phyloP scores from a whole-genome alignment of 177 flowering plant species.

The Vitis hybrid region DNA sequence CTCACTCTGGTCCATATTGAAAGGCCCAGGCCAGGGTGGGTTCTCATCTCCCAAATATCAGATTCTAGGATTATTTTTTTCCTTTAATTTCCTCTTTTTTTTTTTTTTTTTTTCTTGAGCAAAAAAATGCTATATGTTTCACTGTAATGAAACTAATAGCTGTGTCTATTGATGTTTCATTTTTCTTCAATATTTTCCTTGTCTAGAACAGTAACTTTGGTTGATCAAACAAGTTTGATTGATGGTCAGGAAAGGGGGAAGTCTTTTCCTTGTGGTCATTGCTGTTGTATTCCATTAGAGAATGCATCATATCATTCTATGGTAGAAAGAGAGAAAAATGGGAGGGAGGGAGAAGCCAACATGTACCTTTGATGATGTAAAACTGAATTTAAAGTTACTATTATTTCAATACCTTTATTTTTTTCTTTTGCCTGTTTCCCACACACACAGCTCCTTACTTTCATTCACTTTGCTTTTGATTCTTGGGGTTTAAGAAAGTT shows the following conservation, averaged over 20 bases:
- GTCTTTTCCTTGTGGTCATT: neutral
- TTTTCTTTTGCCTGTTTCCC: neutral
- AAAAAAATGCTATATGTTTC: constrained; percentile 5
- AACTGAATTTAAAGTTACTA: constrained; percentile 5
- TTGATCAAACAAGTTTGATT: too few species aligned
- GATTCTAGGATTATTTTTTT: constrained; percentile 2
- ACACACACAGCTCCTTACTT: neutral
- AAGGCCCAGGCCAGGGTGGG: constrained; percentile 7
- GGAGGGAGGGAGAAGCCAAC: neutral
- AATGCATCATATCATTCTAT: neutral
- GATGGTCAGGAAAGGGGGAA: neutral
- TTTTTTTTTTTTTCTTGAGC: neutral
- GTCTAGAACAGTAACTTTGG: neutral
- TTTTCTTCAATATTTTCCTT: neutral
- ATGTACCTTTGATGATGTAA: constrained; percentile 4
- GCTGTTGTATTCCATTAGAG: too few species aligned
- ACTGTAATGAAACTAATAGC: constrained; percentile 5
- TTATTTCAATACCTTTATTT: constrained; percentile 8
- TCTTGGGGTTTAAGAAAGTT: neutral
- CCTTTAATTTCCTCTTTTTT: neutral
- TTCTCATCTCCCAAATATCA: neutral
- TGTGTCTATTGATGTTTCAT: neutral
- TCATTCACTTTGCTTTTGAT: neutral
- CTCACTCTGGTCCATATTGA: constrained; percentile 1
- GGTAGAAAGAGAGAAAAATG: neutral